Evolutionary conservation across 179 eudicot species (phyloP).

Genomic region (Drosera spatulata): DNA sequence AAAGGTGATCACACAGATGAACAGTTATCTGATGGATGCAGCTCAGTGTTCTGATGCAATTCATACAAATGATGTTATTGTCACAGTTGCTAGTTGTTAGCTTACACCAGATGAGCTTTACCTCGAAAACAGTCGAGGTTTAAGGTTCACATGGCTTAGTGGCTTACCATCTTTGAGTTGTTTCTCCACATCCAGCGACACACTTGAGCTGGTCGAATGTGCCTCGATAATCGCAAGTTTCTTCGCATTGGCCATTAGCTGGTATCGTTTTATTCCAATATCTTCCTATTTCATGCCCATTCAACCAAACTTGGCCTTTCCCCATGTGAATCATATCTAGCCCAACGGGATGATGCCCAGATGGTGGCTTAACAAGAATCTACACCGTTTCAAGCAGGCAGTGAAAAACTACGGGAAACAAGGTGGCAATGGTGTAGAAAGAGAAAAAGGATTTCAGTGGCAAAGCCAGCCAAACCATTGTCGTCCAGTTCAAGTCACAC

Average conservation of each 20-base stretch:
- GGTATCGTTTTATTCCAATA: slow-evolving; percentile 79
- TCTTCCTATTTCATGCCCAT: slow-evolving; percentile 90
- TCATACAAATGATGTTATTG: too few relatives aligned
- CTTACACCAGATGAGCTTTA: neutral
- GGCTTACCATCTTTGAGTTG: slow-evolving; percentile 93
- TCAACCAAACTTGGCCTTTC: slow-evolving; percentile 92
- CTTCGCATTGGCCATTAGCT: slow-evolving; percentile 47
- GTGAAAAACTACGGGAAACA: neutral
- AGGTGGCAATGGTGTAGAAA: neutral
- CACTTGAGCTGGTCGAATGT: slow-evolving; percentile 80
- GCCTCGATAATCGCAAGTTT: slow-evolving; percentile 83
- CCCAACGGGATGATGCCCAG: slow-evolving; percentile 80
- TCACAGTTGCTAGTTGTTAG: neutral
- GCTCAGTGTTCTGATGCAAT: neutral
- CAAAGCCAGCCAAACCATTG: slow-evolving; percentile 2
- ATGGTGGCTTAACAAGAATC: slow-evolving; percentile 82
- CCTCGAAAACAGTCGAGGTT: too few relatives aligned
- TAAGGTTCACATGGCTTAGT: too few relatives aligned
- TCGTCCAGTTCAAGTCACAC: too few relatives aligned
- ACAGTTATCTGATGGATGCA: neutral
- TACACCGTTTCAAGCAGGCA: slow-evolving; percentile 20
- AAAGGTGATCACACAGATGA: neutral
- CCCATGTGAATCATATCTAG: slow-evolving; percentile 94
- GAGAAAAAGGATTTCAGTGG: too few relatives aligned
- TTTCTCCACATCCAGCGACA: slow-evolving; percentile 82